Evolutionary conservation across 768 basidiomycete species (phyloP), one percentile per base, ranked within the genome.

Genomic region (Sporobolomyces phaffii): DNA sequence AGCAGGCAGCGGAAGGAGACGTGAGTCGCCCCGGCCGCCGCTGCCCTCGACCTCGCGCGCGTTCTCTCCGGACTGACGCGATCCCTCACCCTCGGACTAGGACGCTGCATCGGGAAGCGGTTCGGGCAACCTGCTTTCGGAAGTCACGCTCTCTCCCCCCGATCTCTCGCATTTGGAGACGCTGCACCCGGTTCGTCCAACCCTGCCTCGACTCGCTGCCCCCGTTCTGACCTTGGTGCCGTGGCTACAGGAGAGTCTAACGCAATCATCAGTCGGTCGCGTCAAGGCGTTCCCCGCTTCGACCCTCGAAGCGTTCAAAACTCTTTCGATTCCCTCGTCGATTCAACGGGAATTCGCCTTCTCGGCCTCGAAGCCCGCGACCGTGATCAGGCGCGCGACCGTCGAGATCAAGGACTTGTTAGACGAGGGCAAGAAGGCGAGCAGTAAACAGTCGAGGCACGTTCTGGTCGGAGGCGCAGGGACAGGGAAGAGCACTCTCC

Each of bases 161-260:
- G 69, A 70, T 29, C 40, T 70, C 22, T 7, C 7, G 1, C 13
- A 20, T 3, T 51, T 70, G 9, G 2, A 31, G 17, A 33, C 29
- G n/a, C 36, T 70, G 53, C 69, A 66, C 8, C 69, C 69, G 6
- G 69, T 68, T 18, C 43, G 66, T 49, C 13, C n/a, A n/a, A 4
- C 7, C 18, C 43, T 10, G 40, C 14, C 3, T 2, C 38, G 14
- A n/a, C n/a, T 18, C 10, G 24, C 41, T 26, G 0, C 20, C 36
- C 28, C 45, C 13, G 31, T 38, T n/a, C 15, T 5, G 11, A 5
- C 22, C 3, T 10, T 45, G 9, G 22, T 5, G 20, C 3, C 36
- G 13, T 22, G 2, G n/a, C 5, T 6, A 20, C 48, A 70, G 69
- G 69, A 71, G 51, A 48, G 31, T 5, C 20, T 71, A 11, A 59